Evolutionary conservation across 345 rosid species (phyloP).

Genomic region (Syzygium oleosum): DNA sequence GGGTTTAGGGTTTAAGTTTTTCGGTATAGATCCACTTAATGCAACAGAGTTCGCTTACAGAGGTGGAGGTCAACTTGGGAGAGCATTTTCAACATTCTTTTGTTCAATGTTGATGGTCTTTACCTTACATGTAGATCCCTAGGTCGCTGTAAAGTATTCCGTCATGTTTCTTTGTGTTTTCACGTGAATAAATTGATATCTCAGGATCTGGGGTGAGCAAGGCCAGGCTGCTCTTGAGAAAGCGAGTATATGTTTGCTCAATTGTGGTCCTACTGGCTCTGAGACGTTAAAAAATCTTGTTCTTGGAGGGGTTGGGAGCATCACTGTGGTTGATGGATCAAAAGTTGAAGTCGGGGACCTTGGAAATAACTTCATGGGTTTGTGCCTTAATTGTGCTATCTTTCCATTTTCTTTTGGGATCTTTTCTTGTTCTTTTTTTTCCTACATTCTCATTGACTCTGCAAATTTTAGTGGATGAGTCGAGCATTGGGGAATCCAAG

Average conservation of each 20-base stretch:
- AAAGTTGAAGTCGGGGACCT: constrained; percentile 82
- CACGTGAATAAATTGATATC: background rate
- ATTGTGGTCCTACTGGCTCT: constrained; percentile 97
- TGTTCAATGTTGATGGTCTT: background rate
- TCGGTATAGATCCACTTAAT: background rate
- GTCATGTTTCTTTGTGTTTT: background rate
- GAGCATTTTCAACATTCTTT: background rate
- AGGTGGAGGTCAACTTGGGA: background rate
- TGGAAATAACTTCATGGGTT: constrained; percentile 97
- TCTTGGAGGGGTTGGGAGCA: constrained; percentile 93
- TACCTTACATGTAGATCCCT: background rate
- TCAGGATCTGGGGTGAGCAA: constrained; percentile 96
- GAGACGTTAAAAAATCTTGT: constrained; percentile 95
- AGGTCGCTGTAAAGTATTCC: background rate
- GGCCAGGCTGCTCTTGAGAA: constrained; percentile 87
- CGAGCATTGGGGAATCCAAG: constrained; percentile 71
- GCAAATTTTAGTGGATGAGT: constrained; percentile 54
- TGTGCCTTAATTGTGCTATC: background rate
- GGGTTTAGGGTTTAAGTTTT: background rate
- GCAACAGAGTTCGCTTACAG: background rate
- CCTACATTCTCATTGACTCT: background rate
- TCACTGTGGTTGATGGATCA: constrained; percentile 91
- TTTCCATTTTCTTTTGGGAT: background rate
- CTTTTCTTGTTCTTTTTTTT: background rate
- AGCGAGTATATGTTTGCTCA: constrained; percentile 87